Evolutionary conservation across 495 filamentous ascomycete genomes (phyloP).

Genomic region (Neurospora sp.): DNA sequence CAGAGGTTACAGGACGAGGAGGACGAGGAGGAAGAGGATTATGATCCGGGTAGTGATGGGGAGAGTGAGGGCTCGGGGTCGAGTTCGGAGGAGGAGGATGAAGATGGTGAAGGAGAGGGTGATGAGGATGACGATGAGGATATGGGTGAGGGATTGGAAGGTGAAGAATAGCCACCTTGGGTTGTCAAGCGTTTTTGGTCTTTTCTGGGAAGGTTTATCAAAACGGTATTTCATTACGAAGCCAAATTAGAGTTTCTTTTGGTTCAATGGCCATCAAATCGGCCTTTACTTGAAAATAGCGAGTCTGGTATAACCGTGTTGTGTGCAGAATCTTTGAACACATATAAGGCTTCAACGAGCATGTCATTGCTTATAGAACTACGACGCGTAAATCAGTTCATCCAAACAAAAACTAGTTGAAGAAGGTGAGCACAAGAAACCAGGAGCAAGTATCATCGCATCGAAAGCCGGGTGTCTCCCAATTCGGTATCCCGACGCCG

Average conservation of each 20-base stretch:
- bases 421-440: neutral
- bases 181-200: neutral
- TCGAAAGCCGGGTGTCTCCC: neutral
- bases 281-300: neutral
- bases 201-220: neutral
- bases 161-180: conserved; percentile 1
- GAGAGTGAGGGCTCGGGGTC: conserved; percentile 62
- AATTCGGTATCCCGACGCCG: neutral
- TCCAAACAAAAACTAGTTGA: neutral
- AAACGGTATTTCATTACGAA: neutral
- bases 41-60: conserved; percentile 68
- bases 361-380: no score
- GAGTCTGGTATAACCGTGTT: neutral
- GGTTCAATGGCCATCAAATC: neutral
- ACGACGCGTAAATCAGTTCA: no score
- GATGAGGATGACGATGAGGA: conserved; percentile 40
- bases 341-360: no score
- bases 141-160: conserved; percentile 26
- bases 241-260: neutral
- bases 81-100: conserved; percentile 38
- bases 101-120: conserved; percentile 39
- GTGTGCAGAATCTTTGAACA: neutral
- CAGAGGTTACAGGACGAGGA: conserved; percentile 52
- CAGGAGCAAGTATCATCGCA: neutral
- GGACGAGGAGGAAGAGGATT: conserved; percentile 86